A percentile compares a stretch with the other conserved stretches of the same genome.
These are phyloP conservation scores for Lichtheimia hyalospora DNA, from an alignment of 371 early-diverging fungal species.

Conservation along the genomic window DNA sequence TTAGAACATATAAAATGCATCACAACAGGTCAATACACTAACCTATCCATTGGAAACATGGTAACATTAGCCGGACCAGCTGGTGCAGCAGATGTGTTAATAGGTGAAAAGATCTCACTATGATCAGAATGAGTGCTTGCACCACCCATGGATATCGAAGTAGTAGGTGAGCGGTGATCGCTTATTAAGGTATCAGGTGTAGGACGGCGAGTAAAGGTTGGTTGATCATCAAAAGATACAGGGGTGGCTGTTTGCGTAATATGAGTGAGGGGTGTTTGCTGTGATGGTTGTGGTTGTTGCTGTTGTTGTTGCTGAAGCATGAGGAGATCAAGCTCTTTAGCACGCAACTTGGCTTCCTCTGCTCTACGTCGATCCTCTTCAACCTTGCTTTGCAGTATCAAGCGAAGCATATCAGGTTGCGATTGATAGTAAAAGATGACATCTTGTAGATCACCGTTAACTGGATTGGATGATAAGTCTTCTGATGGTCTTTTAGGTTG, in stretches of 20 bases:
- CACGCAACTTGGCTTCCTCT: conserved; percentile 41
- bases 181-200: conserved; percentile 1
- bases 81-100: not conserved
- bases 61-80: not conserved
- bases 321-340: conserved; percentile 41
- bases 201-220: not conserved
- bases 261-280: not conserved
- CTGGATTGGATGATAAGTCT: conserved; percentile 5
- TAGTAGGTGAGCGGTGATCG: not conserved
- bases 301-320: conserved; percentile 29
- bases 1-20: not conserved
- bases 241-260: too few relatives aligned
- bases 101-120: not conserved
- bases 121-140: not conserved
- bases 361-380: conserved; percentile 54
- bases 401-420: conserved; percentile 52
- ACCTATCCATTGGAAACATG: conserved; percentile 1
- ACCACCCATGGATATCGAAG: not conserved
- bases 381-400: conserved; percentile 52
- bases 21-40: not conserved
- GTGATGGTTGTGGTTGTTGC: conserved; percentile 5
- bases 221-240: too few relatives aligned
- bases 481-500: not conserved
- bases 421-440: conserved; percentile 45
- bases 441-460: conserved; percentile 45